phyloP scores from a whole-genome alignment of 225 moss, liverwort and hornwort species.

The Straminergon stramineum region DNA sequence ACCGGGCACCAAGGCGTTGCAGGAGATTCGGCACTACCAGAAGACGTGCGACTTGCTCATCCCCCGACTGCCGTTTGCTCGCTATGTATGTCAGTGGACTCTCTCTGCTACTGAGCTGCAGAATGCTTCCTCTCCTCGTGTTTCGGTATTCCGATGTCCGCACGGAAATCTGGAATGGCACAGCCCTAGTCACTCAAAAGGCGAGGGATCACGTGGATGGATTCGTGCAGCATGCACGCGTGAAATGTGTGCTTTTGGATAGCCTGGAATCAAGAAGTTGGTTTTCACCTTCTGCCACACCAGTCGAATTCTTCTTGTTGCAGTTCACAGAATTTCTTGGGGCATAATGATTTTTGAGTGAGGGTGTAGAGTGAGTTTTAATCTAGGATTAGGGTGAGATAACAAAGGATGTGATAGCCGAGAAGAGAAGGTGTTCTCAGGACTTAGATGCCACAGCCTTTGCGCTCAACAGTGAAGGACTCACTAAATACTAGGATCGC shows the following conservation, averaged over 20 bases:
- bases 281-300: background rate
- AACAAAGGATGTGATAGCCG: background rate
- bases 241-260: background rate
- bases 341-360: background rate
- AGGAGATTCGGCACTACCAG: constrained; percentile 46
- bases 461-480: background rate
- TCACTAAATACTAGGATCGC: background rate
- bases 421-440: background rate
- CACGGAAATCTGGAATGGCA: background rate
- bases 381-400: background rate
- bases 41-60: constrained; percentile 44
- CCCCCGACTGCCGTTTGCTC: constrained; percentile 41
- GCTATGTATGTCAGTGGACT: constrained; percentile 22
- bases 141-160: background rate
- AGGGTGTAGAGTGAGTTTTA: background rate
- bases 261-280: background rate
- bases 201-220: background rate
- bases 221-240: background rate
- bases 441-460: background rate
- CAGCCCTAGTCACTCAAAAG: background rate
- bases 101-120: background rate
- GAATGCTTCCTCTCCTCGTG: background rate
- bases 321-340: background rate
- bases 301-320: background rate
- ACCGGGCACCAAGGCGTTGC: constrained; percentile 48